phyloP scores from a whole-genome alignment of 768 basidiomycete genomes.

The Lanmaoa rubissima region DNA sequence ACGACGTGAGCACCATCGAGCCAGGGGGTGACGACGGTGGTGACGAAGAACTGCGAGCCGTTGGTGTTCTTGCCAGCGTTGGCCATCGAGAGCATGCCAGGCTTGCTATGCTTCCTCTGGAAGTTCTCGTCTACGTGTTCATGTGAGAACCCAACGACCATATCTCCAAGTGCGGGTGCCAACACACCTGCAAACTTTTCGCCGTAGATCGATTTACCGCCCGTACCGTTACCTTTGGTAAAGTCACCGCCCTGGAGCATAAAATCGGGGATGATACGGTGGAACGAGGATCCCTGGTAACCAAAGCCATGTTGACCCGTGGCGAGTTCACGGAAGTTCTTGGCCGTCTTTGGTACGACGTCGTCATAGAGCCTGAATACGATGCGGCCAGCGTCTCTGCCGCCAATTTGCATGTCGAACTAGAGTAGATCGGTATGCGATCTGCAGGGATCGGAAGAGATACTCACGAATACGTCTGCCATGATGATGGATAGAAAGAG shows the following conservation, averaged over 20 bases:
- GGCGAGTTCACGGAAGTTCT: slow-evolving; percentile 88
- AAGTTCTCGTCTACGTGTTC: slow-evolving; percentile 79
- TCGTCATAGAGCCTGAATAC: slow-evolving; percentile 86
- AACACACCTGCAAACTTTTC: slow-evolving; percentile 55
- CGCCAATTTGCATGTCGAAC: slow-evolving; percentile 65
- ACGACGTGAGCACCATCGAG: slow-evolving; percentile 17
- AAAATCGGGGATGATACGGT: slow-evolving; percentile 81
- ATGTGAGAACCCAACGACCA: slow-evolving; percentile 7
- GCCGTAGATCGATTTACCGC: slow-evolving; percentile 80
- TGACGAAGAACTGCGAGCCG: slow-evolving; percentile 91
- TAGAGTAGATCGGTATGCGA: slow-evolving; percentile 25
- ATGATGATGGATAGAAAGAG: slow-evolving; percentile 20
- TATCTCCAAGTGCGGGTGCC: too few species aligned
- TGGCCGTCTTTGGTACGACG: slow-evolving; percentile 68
- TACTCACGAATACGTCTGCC: slow-evolving; percentile 22
- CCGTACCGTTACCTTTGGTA: slow-evolving; percentile 63
- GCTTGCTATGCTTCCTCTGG: slow-evolving; percentile 66
- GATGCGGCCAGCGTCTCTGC: slow-evolving; percentile 49
- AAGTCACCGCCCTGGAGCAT: slow-evolving; percentile 95
- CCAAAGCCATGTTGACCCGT: slow-evolving; percentile 74
- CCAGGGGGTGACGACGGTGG: slow-evolving; percentile 59
- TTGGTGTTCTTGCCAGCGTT: slow-evolving; percentile 84
- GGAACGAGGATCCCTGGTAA: slow-evolving; percentile 68
- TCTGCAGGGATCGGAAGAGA: background rate
- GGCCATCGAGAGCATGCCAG: slow-evolving; percentile 73